Conservation (phyloP, 768 basidiomycete species). For the Auricularia auricula-judae region DNA sequence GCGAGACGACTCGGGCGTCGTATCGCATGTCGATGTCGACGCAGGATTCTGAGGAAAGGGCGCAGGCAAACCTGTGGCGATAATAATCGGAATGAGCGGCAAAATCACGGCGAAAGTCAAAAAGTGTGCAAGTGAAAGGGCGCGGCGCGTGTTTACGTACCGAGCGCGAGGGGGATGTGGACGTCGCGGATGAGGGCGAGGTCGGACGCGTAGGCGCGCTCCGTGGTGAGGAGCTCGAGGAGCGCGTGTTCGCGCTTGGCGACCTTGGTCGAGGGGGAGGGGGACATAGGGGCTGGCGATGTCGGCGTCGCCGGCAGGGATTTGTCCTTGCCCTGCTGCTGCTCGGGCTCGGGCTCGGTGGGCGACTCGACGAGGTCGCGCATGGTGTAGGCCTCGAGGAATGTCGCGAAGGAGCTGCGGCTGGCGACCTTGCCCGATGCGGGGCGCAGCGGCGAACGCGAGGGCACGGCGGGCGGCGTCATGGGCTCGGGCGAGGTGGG, state of each 20-base stretch:
- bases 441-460: neutral
- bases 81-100: neutral
- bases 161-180: slow-evolving; percentile 68
- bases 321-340: neutral
- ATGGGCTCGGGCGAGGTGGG: neutral
- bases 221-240: slow-evolving; percentile 66
- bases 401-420: neutral
- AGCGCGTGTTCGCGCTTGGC: slow-evolving; percentile 71
- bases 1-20: neutral
- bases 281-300: neutral
- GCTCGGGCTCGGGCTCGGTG: neutral
- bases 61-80: slow-evolving; percentile 2
- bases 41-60: slow-evolving; percentile 21
- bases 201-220: slow-evolving; percentile 77
- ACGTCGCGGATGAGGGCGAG: slow-evolving; percentile 66
- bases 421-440: neutral
- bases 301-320: neutral
- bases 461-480: neutral
- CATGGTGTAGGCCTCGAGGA: neutral
- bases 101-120: slow-evolving; percentile 22
- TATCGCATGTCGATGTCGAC: slow-evolving; percentile 5
- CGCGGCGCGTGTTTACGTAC: slow-evolving; percentile 25
- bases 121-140: slow-evolving; percentile 17
- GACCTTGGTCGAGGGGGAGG: slow-evolving; percentile 17
- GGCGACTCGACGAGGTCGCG: neutral